A percentile compares a stretch with the other conserved stretches of the same genome.
phyloP scores from a whole-genome alignment of 164 flowering plant species.

The Stephania yunnanensis region DNA sequence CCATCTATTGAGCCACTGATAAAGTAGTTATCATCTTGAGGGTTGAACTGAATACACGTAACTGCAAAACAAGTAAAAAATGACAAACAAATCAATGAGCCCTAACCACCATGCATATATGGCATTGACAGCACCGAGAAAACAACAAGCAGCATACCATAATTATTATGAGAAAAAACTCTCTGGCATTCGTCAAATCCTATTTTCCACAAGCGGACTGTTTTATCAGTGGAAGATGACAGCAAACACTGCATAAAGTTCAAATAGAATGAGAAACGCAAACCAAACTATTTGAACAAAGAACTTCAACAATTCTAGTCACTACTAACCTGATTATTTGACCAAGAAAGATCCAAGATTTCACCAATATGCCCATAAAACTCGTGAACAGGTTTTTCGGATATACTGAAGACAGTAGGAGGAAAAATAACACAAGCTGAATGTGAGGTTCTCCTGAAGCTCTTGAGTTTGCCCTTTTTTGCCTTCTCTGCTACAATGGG shows the following conservation, averaged over 20 bases:
- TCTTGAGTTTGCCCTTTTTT: conserved; percentile 24
- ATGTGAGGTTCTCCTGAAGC: conserved; percentile 36
- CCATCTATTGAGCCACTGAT: conserved; percentile 90
- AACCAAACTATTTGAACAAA: not conserved
- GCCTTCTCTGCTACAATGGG: conserved; percentile 38
- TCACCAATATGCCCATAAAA: conserved; percentile 69
- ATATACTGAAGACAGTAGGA: conserved; percentile 43
- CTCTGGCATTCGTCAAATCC: conserved; percentile 61
- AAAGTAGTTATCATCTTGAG: conserved; percentile 60
- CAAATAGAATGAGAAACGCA: not conserved
- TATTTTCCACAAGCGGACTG: conserved; percentile 86
- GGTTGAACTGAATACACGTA: conserved; percentile 65
- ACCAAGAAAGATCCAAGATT: conserved; percentile 81
- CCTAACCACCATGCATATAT: conserved; percentile 48
- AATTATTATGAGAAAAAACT: conserved; percentile 66
- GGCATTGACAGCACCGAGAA: conserved; percentile 19
- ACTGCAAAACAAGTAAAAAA: conserved; percentile 38
- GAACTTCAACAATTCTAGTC: not conserved
- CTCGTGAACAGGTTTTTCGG: conserved; percentile 67
- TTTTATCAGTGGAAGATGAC: conserved; percentile 81
- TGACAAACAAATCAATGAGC: conserved; percentile 23
- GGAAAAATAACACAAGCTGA: conserved; percentile 61
- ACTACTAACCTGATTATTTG: conserved; percentile 57
- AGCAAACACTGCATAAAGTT: conserved; percentile 59
- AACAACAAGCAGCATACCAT: conserved; percentile 51